Evolutionary conservation across 345 rosid genomes (phyloP).

Genomic region (Psidium friedrichsthalianum): DNA sequence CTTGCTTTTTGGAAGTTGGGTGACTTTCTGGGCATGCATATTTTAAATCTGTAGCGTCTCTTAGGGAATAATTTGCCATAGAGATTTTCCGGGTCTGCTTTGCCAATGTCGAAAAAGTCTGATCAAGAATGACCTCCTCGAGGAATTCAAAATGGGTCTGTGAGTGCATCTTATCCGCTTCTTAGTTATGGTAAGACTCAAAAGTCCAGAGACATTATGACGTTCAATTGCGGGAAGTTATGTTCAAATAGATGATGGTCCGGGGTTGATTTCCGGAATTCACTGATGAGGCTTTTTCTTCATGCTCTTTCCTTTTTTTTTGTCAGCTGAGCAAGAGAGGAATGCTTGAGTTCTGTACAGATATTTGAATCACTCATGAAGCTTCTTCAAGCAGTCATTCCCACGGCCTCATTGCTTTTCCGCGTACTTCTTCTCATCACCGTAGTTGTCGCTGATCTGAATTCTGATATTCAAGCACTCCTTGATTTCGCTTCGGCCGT

Average conservation of each 20-base stretch:
- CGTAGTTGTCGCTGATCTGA: conserved; percentile 32
- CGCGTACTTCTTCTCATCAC: conserved; percentile 9
- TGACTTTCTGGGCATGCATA: neutral
- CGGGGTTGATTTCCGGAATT: neutral
- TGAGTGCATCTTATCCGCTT: neutral
- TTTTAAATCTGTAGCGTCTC: neutral
- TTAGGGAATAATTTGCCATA: neutral
- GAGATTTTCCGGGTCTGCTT: neutral
- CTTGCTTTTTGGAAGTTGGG: conserved; percentile 5
- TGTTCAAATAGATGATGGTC: neutral
- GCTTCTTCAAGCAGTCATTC: conserved; percentile 3
- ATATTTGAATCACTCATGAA: conserved; percentile 5
- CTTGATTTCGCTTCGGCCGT: conserved; percentile 56
- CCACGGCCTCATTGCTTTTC: neutral
- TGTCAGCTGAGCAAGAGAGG: neutral
- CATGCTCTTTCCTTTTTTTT: neutral
- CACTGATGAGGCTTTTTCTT: neutral
- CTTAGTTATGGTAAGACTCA: neutral
- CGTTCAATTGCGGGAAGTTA: neutral
- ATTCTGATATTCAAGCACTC: conserved; percentile 64
- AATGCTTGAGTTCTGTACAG: neutral
- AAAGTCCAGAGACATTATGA: neutral
- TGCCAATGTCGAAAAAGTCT: neutral
- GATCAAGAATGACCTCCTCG: neutral
- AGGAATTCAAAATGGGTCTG: neutral